Conservation (phyloP, 768 basidiomycete genomes). For the Naganishia kalamii region DNA sequence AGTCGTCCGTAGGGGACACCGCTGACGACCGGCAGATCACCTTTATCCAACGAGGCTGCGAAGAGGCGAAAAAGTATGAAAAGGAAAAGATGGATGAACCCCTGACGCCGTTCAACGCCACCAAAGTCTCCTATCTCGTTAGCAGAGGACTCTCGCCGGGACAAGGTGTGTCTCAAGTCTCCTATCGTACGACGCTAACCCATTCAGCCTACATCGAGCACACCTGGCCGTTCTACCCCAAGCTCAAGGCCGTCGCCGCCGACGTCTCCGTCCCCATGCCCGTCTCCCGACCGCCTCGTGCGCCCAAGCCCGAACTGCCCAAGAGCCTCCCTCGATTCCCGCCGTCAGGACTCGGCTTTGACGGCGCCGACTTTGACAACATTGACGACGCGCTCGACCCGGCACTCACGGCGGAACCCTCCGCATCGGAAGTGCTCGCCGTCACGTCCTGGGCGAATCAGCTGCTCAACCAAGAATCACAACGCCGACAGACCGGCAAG, state of each 20-base stretch:
- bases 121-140: constrained; percentile 4
- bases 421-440: neutral
- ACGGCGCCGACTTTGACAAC: neutral
- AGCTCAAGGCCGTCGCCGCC: neutral
- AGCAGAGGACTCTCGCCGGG: neutral
- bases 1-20: neutral
- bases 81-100: constrained; percentile 6
- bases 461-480: neutral
- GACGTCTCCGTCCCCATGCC: neutral
- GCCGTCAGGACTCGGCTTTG: neutral
- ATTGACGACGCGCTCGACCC: constrained; percentile 1
- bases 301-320: neutral
- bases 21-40: neutral
- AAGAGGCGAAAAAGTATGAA: constrained; percentile 14
- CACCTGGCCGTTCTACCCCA: constrained; percentile 8
- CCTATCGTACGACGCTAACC: no score
- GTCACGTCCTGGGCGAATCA: constrained; percentile 15
- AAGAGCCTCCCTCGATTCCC: neutral
- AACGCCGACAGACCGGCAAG: neutral
- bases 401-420: neutral
- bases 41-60: neutral
- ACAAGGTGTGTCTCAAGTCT: neutral
- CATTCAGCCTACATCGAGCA: neutral
- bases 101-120: neutral
- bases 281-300: neutral